Evolutionary conservation across 768 basidiomycete species (phyloP), one percentile per base, ranked within the genome.

Genomic region (Infundibulicybe gibba): DNA sequence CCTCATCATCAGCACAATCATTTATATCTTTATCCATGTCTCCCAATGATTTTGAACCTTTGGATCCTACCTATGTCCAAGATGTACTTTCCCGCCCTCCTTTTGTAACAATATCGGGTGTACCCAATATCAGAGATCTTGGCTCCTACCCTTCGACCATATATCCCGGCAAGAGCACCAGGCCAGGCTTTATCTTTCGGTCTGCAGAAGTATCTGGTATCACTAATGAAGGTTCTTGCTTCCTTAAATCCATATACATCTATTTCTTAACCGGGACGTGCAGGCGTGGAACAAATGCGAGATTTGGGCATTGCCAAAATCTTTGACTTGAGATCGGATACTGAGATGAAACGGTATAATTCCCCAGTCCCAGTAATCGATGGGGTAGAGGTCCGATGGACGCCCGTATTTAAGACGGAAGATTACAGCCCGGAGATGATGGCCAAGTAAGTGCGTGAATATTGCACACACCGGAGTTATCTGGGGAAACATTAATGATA

Each of bases 371-470:
- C 87, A 40, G 51, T 60, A 12, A 81, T 91, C 48, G 76, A 81
- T 20, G 85, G 81, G 5, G 72, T 90, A 17, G 71, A 79, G 32
- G 61, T 89, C 44, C 40, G 80, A 13, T 82, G 76, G 45, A 67
- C 70, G 12, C 87, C 89, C 1, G 85, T 90, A n/a, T 80, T 80
- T 52, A 67, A 75, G 55, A 80, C 68, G 40, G 83, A 83, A 59
- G 89, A 91, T 59, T 90, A 90, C 62, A 89, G 87, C 60, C 88
- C 88, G 16, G 85, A 90, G 64, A 80, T 75, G 66, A 85, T 91
- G 80, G 85, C 89, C 56, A 85, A 79, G 88, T 90, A 68, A 67
- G 87, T 82, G 67, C 70, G 70, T 74, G 68, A 56, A 53, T 41
- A 41, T 37, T 44, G 25, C 8, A 25, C 25, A 8, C 25, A 43